Percentiles rank a stretch among this genome's conserved stretches.
phyloP scores from a whole-genome alignment of 306 rosid species.

The Trifolium fragiferum region DNA sequence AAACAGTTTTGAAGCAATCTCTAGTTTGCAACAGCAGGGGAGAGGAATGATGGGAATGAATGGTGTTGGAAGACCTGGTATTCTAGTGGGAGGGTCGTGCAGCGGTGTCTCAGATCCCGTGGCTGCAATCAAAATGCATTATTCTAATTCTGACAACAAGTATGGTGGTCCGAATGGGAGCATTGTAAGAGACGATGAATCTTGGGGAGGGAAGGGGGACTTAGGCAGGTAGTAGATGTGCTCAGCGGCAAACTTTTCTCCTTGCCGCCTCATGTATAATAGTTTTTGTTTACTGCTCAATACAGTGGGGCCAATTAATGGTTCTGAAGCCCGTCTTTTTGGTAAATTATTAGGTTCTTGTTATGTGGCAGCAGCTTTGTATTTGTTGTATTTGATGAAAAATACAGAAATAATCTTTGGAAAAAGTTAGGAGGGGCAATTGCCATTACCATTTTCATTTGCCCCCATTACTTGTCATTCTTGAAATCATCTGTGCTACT shows the following conservation, averaged over 20 bases:
- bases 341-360: slow-evolving; percentile 71
- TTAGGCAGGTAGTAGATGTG: slow-evolving; percentile 73
- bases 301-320: slow-evolving; percentile 63
- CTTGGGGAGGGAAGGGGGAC: slow-evolving; percentile 80
- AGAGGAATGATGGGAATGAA: slow-evolving; percentile 77
- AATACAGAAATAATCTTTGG: slow-evolving; percentile 78
- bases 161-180: slow-evolving; percentile 71
- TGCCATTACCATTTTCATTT: slow-evolving; percentile 44
- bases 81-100: slow-evolving; percentile 72
- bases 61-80: slow-evolving; percentile 74
- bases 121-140: slow-evolving; percentile 92
- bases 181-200: slow-evolving; percentile 66
- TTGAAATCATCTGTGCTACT: background rate
- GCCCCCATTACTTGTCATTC: background rate
- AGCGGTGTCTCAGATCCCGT: slow-evolving; percentile 83
- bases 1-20: slow-evolving; percentile 69
- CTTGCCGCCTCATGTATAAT: slow-evolving; percentile 72
- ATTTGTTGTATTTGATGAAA: slow-evolving; percentile 77
- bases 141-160: slow-evolving; percentile 69
- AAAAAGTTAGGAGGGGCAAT: slow-evolving; percentile 55
- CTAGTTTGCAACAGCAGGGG: slow-evolving; percentile 81
- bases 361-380: slow-evolving; percentile 77
- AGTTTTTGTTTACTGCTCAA: slow-evolving; percentile 65
- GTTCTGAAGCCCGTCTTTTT: slow-evolving; percentile 59
- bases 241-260: slow-evolving; percentile 56